Conservation (phyloP, 192 early-diverging fungal genomes). For the Dissophora ornata region DNA sequence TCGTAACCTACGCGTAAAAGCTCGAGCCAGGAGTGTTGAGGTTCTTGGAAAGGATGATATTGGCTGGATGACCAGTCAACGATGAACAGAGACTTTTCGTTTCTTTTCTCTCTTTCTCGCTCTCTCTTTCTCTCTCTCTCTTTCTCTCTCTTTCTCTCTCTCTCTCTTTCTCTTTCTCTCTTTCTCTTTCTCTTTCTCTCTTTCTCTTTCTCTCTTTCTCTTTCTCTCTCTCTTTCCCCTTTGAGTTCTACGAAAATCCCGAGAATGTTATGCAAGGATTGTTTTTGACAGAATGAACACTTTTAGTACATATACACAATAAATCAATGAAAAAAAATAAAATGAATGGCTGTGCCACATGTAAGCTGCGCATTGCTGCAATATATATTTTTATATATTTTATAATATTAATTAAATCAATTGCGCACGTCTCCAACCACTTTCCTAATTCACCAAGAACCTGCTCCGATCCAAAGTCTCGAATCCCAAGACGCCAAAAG, state of each 20-base stretch:
- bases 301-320: too few relatives aligned
- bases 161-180: conserved; percentile 1
- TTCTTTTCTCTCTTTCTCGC: not conserved
- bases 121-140: not conserved
- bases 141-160: too few relatives aligned
- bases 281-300: too few relatives aligned
- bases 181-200: not conserved
- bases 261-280: too few relatives aligned
- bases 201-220: not conserved
- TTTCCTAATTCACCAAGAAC: conserved; percentile 15
- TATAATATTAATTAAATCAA: too few relatives aligned
- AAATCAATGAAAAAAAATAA: too few relatives aligned
- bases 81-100: too few relatives aligned
- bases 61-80: conserved; percentile 14
- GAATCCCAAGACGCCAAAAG: not conserved
- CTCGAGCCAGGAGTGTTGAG: conserved; percentile 62
- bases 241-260: not conserved
- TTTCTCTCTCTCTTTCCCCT: not conserved
- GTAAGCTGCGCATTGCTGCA: too few relatives aligned
- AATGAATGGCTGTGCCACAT: too few relatives aligned
- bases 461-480: conserved; percentile 25
- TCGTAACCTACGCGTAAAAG: conserved; percentile 69
- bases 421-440: too few relatives aligned
- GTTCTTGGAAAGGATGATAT: conserved; percentile 57
- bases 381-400: not conserved